A percentile compares a stretch with the other conserved stretches of the same genome.
These are phyloP conservation scores for Neonectria sp. DNA, from an alignment of 2,329 filamentous ascomycete genomes.

Conservation along the genomic window DNA sequence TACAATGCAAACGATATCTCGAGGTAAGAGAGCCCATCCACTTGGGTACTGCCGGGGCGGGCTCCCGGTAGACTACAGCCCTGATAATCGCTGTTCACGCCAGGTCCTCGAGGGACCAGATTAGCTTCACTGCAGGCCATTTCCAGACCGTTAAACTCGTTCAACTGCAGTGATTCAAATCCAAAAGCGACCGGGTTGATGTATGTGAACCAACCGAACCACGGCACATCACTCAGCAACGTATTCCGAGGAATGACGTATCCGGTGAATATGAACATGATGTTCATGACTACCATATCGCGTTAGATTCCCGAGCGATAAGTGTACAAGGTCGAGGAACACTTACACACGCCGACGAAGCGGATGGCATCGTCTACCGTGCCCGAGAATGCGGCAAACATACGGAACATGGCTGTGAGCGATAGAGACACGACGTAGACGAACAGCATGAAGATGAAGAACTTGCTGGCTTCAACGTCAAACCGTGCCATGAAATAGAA, in stretches of 20 bases:
- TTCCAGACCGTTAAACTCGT: constrained; percentile 66
- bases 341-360: constrained; percentile 60
- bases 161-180: constrained; percentile 72
- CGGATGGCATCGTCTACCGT: constrained; percentile 74
- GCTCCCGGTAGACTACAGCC: constrained; percentile 71
- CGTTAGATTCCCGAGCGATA: not conserved
- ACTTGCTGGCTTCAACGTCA: constrained; percentile 25
- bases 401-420: constrained; percentile 53
- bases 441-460: constrained; percentile 28
- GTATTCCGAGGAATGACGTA: constrained; percentile 71
- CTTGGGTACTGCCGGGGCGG: constrained; percentile 58
- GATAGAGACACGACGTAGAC: constrained; percentile 24
- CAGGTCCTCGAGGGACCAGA: constrained; percentile 62
- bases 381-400: constrained; percentile 69
- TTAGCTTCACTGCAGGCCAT: constrained; percentile 63
- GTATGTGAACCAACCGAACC: constrained; percentile 77
- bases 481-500: constrained; percentile 30
- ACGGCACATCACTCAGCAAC: constrained; percentile 71
- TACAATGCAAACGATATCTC: constrained; percentile 23
- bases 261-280: constrained; percentile 76
- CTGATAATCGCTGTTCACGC: constrained; percentile 58
- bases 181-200: constrained; percentile 75
- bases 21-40: constrained; percentile 49
- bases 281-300: constrained; percentile 62
- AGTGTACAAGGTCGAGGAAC: not conserved